Conservation (phyloP, 352 stramenopile species). For the Pythium apleroticum region DNA sequence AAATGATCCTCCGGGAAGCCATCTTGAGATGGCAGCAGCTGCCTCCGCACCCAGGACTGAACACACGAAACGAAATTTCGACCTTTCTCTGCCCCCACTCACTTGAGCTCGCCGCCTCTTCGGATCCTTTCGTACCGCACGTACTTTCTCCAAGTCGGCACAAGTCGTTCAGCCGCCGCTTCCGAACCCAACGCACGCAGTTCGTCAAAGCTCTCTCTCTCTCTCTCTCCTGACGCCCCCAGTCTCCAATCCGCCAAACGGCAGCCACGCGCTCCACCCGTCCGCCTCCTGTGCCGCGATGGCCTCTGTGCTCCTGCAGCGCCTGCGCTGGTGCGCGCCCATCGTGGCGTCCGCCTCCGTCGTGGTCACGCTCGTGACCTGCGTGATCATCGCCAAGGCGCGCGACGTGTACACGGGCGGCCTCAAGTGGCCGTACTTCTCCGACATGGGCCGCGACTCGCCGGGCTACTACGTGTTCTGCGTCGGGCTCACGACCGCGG, state of each 20-base stretch:
- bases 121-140: not conserved
- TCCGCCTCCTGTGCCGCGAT: not conserved
- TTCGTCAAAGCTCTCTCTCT: not conserved
- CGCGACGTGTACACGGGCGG: slow-evolving; percentile 53
- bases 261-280: not conserved
- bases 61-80: not conserved
- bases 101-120: not conserved
- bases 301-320: slow-evolving; percentile 12
- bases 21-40: not conserved
- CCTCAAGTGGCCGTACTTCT: slow-evolving; percentile 69
- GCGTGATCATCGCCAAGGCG: slow-evolving; percentile 48
- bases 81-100: not conserved
- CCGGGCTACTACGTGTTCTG: slow-evolving; percentile 61
- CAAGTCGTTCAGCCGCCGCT: no score
- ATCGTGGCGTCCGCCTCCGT: slow-evolving; percentile 39
- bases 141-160: not conserved
- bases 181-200: not conserved
- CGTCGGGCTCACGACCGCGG: slow-evolving; percentile 37
- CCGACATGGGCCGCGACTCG: slow-evolving; percentile 58
- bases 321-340: slow-evolving; percentile 27
- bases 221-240: not conserved
- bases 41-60: not conserved
- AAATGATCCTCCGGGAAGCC: not conserved
- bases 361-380: slow-evolving; percentile 52
- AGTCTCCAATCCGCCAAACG: no score